phyloP scores from a whole-genome alignment of 805 yeast species.

The Wickerhamiella azymoides region DNA sequence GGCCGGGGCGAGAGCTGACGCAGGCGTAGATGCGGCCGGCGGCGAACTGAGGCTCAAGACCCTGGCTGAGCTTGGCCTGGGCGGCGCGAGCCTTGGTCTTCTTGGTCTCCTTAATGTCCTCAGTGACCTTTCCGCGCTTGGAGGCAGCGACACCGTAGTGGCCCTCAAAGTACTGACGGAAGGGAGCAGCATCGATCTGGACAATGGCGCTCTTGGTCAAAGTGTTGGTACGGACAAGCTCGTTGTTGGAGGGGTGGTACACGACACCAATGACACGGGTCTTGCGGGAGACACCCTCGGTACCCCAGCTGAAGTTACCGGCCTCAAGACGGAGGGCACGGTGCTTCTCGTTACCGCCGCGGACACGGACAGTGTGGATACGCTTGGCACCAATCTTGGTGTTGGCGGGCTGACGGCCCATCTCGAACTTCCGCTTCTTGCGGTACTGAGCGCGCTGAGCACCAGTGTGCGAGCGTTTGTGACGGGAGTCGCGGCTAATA shows the following conservation, averaged over 20 bases:
- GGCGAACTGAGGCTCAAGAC: conserved; percentile 92
- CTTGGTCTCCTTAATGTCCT: conserved; percentile 77
- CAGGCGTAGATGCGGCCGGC: conserved; percentile 98
- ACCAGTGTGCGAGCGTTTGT: conserved; percentile 99
- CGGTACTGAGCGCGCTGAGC: conserved; percentile 99
- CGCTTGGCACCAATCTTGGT: conserved; percentile 98
- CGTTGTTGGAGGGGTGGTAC: conserved; percentile 99
- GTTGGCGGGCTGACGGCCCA: conserved; percentile 99
- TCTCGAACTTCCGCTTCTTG: conserved; percentile 99
- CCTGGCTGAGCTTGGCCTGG: conserved; percentile 69
- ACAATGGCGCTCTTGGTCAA: conserved; percentile 97
- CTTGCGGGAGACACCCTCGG: conserved; percentile 97
- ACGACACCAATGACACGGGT: conserved; percentile 97
- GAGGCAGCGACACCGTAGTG: conserved; percentile 75
- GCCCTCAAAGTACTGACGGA: conserved; percentile 98
- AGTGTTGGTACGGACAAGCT: conserved; percentile 99
- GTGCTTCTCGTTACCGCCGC: conserved; percentile 99
- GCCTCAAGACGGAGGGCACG: conserved; percentile 96
- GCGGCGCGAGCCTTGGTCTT: conserved; percentile 53
- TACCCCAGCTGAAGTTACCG: conserved; percentile 96
- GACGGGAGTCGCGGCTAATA: conserved; percentile 99
- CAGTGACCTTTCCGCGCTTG: conserved; percentile 48
- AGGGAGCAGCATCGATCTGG: conserved; percentile 99
- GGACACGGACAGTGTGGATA: conserved; percentile 97
- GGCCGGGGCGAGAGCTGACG: conserved; percentile 99